Conservation (phyloP, 73 alveolate genomes). For the Paramecium sexaurelia region DNA sequence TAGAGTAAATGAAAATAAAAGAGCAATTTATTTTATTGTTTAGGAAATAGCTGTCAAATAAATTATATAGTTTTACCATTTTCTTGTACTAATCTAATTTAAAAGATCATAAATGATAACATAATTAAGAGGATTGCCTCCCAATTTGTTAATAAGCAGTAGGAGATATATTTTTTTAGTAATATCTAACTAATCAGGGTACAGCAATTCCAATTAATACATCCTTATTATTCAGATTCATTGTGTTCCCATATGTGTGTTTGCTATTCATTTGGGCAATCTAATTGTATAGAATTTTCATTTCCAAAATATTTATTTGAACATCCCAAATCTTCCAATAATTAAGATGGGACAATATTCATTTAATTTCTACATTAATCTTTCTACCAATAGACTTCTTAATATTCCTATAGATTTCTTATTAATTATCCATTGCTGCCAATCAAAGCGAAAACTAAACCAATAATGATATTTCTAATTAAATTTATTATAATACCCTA, state of each 20-base stretch:
- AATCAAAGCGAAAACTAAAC: background rate
- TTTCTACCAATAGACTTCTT: background rate
- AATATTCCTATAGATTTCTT: background rate
- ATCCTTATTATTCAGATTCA: background rate
- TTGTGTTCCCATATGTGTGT: background rate
- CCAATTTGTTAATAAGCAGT: background rate
- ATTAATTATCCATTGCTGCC: conserved; percentile 27
- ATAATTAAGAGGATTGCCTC: background rate
- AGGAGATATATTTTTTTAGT: background rate
- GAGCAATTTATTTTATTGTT: conserved; percentile 38
- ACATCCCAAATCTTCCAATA: background rate
- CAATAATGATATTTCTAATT: conserved; percentile 9
- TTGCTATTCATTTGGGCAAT: background rate
- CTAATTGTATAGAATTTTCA: background rate
- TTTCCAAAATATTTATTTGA: background rate
- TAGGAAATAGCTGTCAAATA: conserved; percentile 43
- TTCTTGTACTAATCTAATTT: conserved; percentile 27
- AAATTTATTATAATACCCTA: background rate
- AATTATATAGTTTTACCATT: conserved; percentile 11
- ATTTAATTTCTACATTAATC: conserved; percentile 4
- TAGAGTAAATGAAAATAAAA: background rate
- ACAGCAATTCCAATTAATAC: conserved; percentile 5
- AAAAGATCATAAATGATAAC: conserved; percentile 6
- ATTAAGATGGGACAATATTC: background rate
- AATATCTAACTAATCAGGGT: background rate